phyloP scores from a whole-genome alignment of 495 filamentous ascomycete genomes.

The Glarea lozoyensis region DNA sequence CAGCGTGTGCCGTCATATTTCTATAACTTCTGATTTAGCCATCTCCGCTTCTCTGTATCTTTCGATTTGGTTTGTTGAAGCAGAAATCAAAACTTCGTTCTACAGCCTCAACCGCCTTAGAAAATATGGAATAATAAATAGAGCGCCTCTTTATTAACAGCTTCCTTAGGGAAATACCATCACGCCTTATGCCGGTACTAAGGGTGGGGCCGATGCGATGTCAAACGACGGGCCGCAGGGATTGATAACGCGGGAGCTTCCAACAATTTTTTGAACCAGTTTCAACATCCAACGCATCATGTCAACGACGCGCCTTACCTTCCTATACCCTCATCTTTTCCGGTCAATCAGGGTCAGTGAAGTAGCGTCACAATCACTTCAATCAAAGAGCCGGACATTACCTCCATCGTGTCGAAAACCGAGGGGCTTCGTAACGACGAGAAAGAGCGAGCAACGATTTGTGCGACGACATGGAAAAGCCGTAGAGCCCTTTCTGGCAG shows the following conservation, averaged over 20 bases:
- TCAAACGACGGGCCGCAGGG: too few species aligned
- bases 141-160: too few species aligned
- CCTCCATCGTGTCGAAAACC: conserved; percentile 6
- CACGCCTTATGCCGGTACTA: too few species aligned
- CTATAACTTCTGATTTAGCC: too few species aligned
- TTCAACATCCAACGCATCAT: conserved; percentile 32
- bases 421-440: conserved; percentile 27
- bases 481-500: conserved; percentile 43
- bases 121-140: too few species aligned
- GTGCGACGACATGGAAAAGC: conserved; percentile 53
- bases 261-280: conserved; percentile 8
- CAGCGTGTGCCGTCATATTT: too few species aligned
- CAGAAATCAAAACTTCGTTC: too few species aligned
- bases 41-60: too few species aligned
- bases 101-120: too few species aligned
- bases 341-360: conserved; percentile 17
- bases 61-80: too few species aligned
- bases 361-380: conserved; percentile 4
- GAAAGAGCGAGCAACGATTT: conserved; percentile 20
- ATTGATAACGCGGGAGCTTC: conserved; percentile 2
- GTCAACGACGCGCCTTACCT: conserved; percentile 59
- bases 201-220: too few species aligned
- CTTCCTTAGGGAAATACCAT: too few species aligned
- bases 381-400: conserved; percentile 8
- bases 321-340: conserved; percentile 68